Evolutionary conservation across 208 protist species (phyloP).

Genomic region (Acanthamoeba castellanii): DNA sequence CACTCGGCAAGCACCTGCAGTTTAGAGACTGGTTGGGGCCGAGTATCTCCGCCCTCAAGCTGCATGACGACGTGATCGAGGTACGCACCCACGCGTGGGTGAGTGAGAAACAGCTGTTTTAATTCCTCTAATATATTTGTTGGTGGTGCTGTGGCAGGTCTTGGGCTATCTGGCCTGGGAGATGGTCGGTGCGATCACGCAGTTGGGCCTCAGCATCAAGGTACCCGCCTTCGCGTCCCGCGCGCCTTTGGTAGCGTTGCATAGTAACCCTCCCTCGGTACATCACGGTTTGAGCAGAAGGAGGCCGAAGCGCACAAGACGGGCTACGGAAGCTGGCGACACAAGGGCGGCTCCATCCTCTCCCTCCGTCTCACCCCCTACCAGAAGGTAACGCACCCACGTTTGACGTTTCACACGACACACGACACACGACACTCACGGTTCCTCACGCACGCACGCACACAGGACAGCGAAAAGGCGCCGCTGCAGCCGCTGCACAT

Average conservation of each 20-base stretch:
- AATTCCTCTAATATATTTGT: too few relatives aligned
- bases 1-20: not conserved
- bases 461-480: constrained; percentile 61
- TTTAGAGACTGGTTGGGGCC: constrained; percentile 69
- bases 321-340: constrained; percentile 54
- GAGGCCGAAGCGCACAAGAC: constrained; percentile 37
- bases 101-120: too few relatives aligned
- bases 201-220: constrained; percentile 51
- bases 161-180: constrained; percentile 76
- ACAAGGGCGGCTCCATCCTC: constrained; percentile 43
- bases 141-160: constrained; percentile 19
- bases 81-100: not conserved
- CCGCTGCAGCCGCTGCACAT: constrained; percentile 58
- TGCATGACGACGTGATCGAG: constrained; percentile 65
- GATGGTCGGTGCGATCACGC: constrained; percentile 46
- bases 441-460: not conserved
- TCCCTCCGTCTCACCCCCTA: not conserved
- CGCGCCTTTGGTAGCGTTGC: not conserved
- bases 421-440: too few relatives aligned
- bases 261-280: not conserved
- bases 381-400: not conserved
- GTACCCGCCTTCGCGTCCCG: not conserved
- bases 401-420: not conserved
- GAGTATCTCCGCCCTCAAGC: constrained; percentile 41
- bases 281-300: not conserved